Base-by-base conservation (phyloP, 805 yeast species). In the Cyberlindnera saturnus region DNA sequence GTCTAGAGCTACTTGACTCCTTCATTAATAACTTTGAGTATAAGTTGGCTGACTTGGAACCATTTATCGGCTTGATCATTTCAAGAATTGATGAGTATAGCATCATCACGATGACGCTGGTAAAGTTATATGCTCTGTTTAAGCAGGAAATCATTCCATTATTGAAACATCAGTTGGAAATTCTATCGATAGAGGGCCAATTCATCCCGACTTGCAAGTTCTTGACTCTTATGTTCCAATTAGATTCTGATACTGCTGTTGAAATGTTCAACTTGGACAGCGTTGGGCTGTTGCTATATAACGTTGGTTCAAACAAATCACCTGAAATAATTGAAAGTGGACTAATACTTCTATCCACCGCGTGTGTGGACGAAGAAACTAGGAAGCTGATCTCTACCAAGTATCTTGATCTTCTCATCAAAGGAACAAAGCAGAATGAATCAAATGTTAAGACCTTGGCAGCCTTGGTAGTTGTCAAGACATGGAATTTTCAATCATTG, bases 281-380 rank as follows among this genome's bases (percentile, higher is more conserved):
- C 29, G 44, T 68, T 5, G 64, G 57, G 28, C 46, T 44, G 5
- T 33, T 62, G 13, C 41, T 67, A 3, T 48, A 47, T 0, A 46
- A 41, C n/a, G 45, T 48, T 11, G 43, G 40, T 13, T 33, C 44
- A 2, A 43, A 23, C 13, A 38, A 42, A 7, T 26, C 49, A 1
- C 15, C 23, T 33, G 36, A 32, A 19, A 47, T 62, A 8, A 53
- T 59, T 1, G 51, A 49, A 23, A 49, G 45, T 13, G 50, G 73
- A 0, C 44, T 75, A 6, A 34, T 40, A 3, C 45, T 74, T 14
- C 57, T 75, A 26, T 69, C 76, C 0, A 61, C 62, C 15, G 71
- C 80, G 0, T 76, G 83, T 49, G 65, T 77, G 19, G 73, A 71
- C 42, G 81, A 78, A 33, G 55, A 61, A 1, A 67, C 79, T 29